Percentiles rank a stretch among this genome's conserved stretches.
These are phyloP conservation scores for Teratosphaeria nubilosa DNA, from an alignment of 2,329 filamentous ascomycete species.

Conservation along the genomic window DNA sequence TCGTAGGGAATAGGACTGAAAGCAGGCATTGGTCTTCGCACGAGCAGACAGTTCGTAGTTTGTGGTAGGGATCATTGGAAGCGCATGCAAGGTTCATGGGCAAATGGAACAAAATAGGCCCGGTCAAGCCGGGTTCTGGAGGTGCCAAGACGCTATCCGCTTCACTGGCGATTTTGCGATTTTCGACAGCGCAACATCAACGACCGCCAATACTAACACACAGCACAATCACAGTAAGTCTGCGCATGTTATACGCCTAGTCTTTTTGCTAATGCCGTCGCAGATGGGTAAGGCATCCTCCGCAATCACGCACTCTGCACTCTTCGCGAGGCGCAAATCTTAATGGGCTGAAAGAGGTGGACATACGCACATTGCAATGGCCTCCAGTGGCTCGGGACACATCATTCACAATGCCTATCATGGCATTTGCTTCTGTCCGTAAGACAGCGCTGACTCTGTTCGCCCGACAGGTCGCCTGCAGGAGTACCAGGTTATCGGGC, in stretches of 20 bases:
- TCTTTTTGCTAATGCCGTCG: slow-evolving; percentile 19
- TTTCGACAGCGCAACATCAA: slow-evolving; percentile 4
- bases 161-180: too few relatives aligned
- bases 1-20: too few relatives aligned
- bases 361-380: slow-evolving; percentile 2
- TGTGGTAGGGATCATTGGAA: too few relatives aligned
- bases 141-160: too few relatives aligned
- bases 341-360: slow-evolving; percentile 19
- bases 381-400: slow-evolving; percentile 4
- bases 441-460: slow-evolving; percentile 29
- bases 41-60: too few relatives aligned
- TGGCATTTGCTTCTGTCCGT: slow-evolving; percentile 10
- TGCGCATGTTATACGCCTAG: not conserved
- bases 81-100: too few relatives aligned
- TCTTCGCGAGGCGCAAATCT: slow-evolving; percentile 6
- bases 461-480: slow-evolving; percentile 78
- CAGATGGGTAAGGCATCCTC: slow-evolving; percentile 51
- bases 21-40: too few relatives aligned
- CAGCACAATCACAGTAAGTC: slow-evolving; percentile 20
- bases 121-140: too few relatives aligned
- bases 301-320: slow-evolving; percentile 6
- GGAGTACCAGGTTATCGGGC: slow-evolving; percentile 99
- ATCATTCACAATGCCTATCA: not conserved
- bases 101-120: too few relatives aligned
- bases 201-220: slow-evolving; percentile 2